These are phyloP conservation scores for Limtongozyma cylindracea DNA, from an alignment of 805 yeast genomes.

Conservation along the genomic window DNA sequence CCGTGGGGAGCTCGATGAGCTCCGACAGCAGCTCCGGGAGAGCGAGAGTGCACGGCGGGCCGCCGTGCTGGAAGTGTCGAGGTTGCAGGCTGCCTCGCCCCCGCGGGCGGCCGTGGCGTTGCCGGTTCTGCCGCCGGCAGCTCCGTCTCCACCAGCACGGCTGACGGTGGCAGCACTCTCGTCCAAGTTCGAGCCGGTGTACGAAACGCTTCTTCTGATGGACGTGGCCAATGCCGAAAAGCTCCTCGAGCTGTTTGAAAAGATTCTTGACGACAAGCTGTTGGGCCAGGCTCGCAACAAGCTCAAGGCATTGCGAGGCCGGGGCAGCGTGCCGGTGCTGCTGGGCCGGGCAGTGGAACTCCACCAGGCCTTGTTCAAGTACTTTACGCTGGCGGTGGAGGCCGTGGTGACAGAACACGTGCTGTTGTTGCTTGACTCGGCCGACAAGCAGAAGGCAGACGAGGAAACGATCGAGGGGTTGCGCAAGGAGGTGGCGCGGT, in stretches of 20 bases:
- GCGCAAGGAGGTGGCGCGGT: constrained; percentile 2
- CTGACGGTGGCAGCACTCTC: no score
- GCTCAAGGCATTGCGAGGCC: constrained; percentile 16
- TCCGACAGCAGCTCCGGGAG: no score
- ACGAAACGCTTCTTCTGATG: constrained; percentile 12
- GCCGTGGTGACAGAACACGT: constrained; percentile 33
- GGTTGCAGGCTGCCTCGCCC: no score
- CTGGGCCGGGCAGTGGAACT: constrained; percentile 8
- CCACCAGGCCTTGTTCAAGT: constrained; percentile 21
- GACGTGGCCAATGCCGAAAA: constrained; percentile 22
- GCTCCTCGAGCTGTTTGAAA: constrained; percentile 21
- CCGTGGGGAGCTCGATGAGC: no score
- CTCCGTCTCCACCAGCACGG: no score
- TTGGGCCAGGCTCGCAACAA: constrained; percentile 31
- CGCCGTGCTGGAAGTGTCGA: no score
- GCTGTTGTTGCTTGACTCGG: constrained; percentile 10
- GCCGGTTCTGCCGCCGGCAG: no score
- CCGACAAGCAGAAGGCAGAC: constrained; percentile 3
- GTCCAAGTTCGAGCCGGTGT: constrained; percentile 17
- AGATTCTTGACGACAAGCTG: constrained; percentile 30
- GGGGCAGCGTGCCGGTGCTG: no score
- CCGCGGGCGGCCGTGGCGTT: no score
- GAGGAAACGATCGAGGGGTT: constrained; percentile 5
- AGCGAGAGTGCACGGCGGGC: no score
- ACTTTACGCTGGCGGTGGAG: constrained; percentile 33